phyloP scores from a whole-genome alignment of 163 green algal species.

The Picocystis sp. region DNA sequence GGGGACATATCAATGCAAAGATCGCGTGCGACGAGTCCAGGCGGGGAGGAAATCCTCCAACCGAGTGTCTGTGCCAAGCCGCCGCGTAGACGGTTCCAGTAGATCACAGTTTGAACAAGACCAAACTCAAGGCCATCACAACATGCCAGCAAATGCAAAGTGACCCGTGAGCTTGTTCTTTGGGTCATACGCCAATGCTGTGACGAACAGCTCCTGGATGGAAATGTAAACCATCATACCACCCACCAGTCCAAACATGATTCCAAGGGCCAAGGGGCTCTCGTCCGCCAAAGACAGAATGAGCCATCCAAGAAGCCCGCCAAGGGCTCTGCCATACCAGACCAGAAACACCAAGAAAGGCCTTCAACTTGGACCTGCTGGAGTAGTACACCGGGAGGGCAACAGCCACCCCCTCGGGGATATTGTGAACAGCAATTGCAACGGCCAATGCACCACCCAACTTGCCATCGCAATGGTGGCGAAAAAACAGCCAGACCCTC shows the following conservation, averaged over 20 bases:
- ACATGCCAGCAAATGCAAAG: constrained; percentile 26
- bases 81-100: neutral
- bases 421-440: constrained; percentile 61
- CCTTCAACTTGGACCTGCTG: constrained; percentile 39
- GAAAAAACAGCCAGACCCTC: constrained; percentile 53
- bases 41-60: too few relatives aligned
- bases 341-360: constrained; percentile 47
- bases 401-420: constrained; percentile 54
- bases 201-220: constrained; percentile 55
- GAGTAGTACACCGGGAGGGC: constrained; percentile 67
- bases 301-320: constrained; percentile 38
- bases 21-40: too few relatives aligned
- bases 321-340: constrained; percentile 48
- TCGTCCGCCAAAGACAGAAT: constrained; percentile 11
- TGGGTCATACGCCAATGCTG: constrained; percentile 48
- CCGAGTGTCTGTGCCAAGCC: too few relatives aligned
- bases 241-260: constrained; percentile 33
- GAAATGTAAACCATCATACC: constrained; percentile 43
- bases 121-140: constrained; percentile 27
- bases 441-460: constrained; percentile 38
- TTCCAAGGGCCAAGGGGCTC: constrained; percentile 22
- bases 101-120: constrained; percentile 22
- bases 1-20: too few relatives aligned
- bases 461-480: constrained; percentile 34
- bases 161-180: constrained; percentile 29